Evolutionary conservation across 768 basidiomycete species (phyloP).

Genomic region (Dictyophora rubrovolvata): DNA sequence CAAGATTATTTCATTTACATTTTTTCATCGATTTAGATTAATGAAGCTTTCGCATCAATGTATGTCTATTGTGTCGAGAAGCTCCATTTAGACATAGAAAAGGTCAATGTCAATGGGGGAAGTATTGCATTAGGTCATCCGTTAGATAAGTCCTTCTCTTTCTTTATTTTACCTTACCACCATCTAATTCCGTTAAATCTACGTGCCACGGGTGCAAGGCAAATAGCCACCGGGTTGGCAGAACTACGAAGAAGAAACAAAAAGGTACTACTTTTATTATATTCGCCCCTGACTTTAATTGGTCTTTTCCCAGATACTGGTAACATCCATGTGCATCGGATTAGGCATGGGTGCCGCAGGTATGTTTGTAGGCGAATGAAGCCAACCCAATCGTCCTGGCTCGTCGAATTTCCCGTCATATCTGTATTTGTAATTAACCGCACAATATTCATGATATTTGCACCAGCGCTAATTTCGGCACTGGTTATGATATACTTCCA

Average conservation of each 20-base stretch:
- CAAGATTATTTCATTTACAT: background rate
- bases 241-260: constrained; percentile 20
- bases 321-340: constrained; percentile 83
- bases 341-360: constrained; percentile 83
- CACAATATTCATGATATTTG: too few species aligned
- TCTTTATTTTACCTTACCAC: constrained; percentile 1
- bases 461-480: too few species aligned
- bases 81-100: constrained; percentile 49
- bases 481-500: too few species aligned
- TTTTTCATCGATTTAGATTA: constrained; percentile 43
- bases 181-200: constrained; percentile 18
- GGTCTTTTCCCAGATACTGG: constrained; percentile 43
- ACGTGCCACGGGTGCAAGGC: constrained; percentile 80
- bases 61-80: constrained; percentile 62
- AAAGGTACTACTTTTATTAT: constrained; percentile 13
- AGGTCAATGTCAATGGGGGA: constrained; percentile 85
- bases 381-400: too few species aligned
- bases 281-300: background rate
- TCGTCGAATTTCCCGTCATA: too few species aligned
- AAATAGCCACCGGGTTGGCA: constrained; percentile 77
- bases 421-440: too few species aligned
- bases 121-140: constrained; percentile 84
- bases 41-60: constrained; percentile 86
- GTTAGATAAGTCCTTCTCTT: constrained; percentile 46
- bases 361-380: constrained; percentile 51